These are phyloP conservation scores for Hemisphaericaspora nanyangensis DNA, from an alignment of 805 yeast genomes.

Conservation along the genomic window DNA sequence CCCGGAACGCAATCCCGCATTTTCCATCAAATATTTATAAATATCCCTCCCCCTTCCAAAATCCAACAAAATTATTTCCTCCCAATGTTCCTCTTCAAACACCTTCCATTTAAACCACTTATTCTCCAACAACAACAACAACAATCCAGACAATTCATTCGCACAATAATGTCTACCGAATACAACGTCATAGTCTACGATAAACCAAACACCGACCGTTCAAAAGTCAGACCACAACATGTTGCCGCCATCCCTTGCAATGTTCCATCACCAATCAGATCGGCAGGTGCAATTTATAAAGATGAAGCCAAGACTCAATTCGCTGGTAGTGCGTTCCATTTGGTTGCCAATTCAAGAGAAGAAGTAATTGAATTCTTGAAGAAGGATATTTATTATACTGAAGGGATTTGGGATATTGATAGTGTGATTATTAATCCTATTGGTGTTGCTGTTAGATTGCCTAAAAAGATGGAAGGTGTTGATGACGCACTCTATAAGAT, in stretches of 20 bases:
- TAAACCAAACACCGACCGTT: slow-evolving; percentile 59
- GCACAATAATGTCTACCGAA: slow-evolving; percentile 35
- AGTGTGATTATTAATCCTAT: slow-evolving; percentile 56
- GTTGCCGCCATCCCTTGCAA: slow-evolving; percentile 23
- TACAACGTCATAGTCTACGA: slow-evolving; percentile 71
- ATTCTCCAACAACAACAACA: not conserved
- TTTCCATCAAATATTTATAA: too few relatives aligned
- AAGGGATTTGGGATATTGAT: slow-evolving; percentile 75
- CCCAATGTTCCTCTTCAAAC: too few relatives aligned
- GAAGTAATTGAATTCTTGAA: slow-evolving; percentile 63
- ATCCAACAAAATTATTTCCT: too few relatives aligned
- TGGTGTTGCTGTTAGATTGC: slow-evolving; percentile 33
- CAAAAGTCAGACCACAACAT: slow-evolving; percentile 50
- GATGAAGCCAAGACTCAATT: slow-evolving; percentile 45
- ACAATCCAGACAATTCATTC: not conserved
- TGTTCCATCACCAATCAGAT: slow-evolving; percentile 29
- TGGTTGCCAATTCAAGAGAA: slow-evolving; percentile 61
- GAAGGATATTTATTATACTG: slow-evolving; percentile 56
- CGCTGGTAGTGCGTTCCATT: slow-evolving; percentile 65
- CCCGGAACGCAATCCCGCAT: too few relatives aligned
- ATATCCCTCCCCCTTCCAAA: too few relatives aligned
- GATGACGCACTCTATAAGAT: slow-evolving; percentile 15
- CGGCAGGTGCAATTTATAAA: slow-evolving; percentile 43
- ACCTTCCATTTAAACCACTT: too few relatives aligned
- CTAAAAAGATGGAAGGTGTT: slow-evolving; percentile 32